Conservation (phyloP, 768 basidiomycete genomes). For the Pleurotus platypus region DNA sequence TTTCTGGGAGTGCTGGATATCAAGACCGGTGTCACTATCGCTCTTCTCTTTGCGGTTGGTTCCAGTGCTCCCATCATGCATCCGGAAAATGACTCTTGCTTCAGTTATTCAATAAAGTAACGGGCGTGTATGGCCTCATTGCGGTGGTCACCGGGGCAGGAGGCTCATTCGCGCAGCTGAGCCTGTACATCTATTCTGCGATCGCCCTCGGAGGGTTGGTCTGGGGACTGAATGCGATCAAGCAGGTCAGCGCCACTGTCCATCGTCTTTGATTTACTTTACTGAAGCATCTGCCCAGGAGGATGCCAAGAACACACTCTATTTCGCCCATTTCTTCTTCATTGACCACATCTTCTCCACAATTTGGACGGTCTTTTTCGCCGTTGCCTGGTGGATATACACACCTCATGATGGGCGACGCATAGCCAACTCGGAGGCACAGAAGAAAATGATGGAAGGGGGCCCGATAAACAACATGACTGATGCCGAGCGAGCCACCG, state of each 20-base stretch:
- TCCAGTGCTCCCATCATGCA: not conserved
- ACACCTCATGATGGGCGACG: conserved; percentile 88
- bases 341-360: conserved; percentile 91
- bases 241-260: conserved; percentile 55
- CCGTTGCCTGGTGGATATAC: conserved; percentile 85
- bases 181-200: conserved; percentile 91
- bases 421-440: conserved; percentile 81
- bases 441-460: conserved; percentile 75
- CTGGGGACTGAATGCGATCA: conserved; percentile 87
- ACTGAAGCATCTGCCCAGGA: conserved; percentile 53
- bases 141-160: conserved; percentile 87
- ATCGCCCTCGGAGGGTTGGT: conserved; percentile 72
- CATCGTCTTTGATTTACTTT: conserved; percentile 2
- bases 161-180: conserved; percentile 91
- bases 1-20: conserved; percentile 88
- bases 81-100: not conserved
- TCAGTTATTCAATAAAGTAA: conserved; percentile 93
- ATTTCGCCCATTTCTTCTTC: conserved; percentile 89
- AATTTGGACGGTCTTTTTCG: conserved; percentile 90
- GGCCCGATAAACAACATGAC: conserved; percentile 54
- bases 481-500: conserved; percentile 59
- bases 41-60: conserved; percentile 85
- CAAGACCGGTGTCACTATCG: conserved; percentile 88
- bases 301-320: conserved; percentile 77
- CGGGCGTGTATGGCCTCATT: conserved; percentile 94